These are phyloP conservation scores for Mycena filopes DNA, from an alignment of 768 basidiomycete genomes.

Conservation along the genomic window DNA sequence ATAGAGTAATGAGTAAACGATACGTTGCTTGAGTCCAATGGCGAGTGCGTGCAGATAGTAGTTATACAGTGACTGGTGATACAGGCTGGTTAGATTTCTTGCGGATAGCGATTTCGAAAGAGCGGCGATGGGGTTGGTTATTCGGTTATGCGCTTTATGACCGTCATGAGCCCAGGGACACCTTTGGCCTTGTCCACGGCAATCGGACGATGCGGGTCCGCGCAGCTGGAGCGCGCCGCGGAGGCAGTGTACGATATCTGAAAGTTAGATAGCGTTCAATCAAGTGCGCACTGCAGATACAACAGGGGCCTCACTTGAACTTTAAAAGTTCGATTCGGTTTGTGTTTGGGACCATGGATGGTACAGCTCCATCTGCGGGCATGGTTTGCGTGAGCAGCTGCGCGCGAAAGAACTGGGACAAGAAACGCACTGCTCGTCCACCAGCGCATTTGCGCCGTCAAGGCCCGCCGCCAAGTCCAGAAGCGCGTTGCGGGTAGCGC, in stretches of 20 bases:
- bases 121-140: background rate
- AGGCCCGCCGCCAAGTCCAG: slow-evolving; percentile 56
- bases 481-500: slow-evolving; percentile 62
- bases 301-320: slow-evolving; percentile 59
- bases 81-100: slow-evolving; percentile 10
- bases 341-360: slow-evolving; percentile 64
- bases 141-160: slow-evolving; percentile 53
- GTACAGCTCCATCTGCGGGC: slow-evolving; percentile 69
- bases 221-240: slow-evolving; percentile 60
- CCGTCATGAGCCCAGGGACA: slow-evolving; percentile 82
- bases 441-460: slow-evolving; percentile 68
- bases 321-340: slow-evolving; percentile 62
- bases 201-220: slow-evolving; percentile 72
- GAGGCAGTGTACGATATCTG: slow-evolving; percentile 74
- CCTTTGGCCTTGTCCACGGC: slow-evolving; percentile 68
- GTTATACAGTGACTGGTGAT: slow-evolving; percentile 29
- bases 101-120: slow-evolving; percentile 29
- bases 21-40: slow-evolving; percentile 1
- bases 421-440: slow-evolving; percentile 73
- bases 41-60: slow-evolving; percentile 10
- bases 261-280: background rate
- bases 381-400: slow-evolving; percentile 26
- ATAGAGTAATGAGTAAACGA: background rate
- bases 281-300: background rate
- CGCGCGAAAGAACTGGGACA: slow-evolving; percentile 8